Percentiles rank a stretch among this genome's conserved stretches.
Evolutionary conservation across 176 grass and related monocot genomes (phyloP).

Genomic region (Triticum urartu): DNA sequence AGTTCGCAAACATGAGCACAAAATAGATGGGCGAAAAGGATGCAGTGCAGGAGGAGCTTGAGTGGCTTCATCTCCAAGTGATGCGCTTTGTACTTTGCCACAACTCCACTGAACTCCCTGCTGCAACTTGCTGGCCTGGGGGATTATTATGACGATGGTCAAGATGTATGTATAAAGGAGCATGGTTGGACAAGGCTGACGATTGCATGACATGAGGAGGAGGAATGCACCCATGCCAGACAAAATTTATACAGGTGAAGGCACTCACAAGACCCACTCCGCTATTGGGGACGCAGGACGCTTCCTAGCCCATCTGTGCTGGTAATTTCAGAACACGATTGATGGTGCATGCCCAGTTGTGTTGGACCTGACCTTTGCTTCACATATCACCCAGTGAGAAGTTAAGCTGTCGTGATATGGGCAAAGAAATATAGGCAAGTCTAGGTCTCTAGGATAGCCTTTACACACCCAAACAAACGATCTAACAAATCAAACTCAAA

Average conservation of each 20-base stretch:
- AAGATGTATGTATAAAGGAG: slow-evolving; percentile 12
- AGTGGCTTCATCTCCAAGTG: slow-evolving; percentile 82
- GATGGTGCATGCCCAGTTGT: slow-evolving; percentile 10
- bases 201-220: slow-evolving; percentile 58
- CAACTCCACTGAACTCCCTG: slow-evolving; percentile 54
- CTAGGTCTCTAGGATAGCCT: slow-evolving; percentile 2
- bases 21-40: slow-evolving; percentile 17
- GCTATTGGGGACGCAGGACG: slow-evolving; percentile 10
- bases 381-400: slow-evolving; percentile 25
- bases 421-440: not conserved
- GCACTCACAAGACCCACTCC: slow-evolving; percentile 19
- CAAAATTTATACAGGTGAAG: slow-evolving; percentile 8
- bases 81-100: slow-evolving; percentile 64
- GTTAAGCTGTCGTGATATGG: slow-evolving; percentile 15
- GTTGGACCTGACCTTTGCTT: not conserved
- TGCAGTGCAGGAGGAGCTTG: slow-evolving; percentile 5
- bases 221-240: slow-evolving; percentile 19
- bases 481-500: not conserved
- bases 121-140: slow-evolving; percentile 33
- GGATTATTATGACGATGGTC: slow-evolving; percentile 34
- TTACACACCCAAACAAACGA: not conserved
- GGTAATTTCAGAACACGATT: slow-evolving; percentile 28
- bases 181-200: slow-evolving; percentile 43
- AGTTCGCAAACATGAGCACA: slow-evolving; percentile 20
- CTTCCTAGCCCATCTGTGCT: slow-evolving; percentile 13